A percentile compares a stretch with the other conserved stretches of the same genome.
Evolutionary conservation across 116 monocot species (phyloP).

Genomic region (Zostera marina): DNA sequence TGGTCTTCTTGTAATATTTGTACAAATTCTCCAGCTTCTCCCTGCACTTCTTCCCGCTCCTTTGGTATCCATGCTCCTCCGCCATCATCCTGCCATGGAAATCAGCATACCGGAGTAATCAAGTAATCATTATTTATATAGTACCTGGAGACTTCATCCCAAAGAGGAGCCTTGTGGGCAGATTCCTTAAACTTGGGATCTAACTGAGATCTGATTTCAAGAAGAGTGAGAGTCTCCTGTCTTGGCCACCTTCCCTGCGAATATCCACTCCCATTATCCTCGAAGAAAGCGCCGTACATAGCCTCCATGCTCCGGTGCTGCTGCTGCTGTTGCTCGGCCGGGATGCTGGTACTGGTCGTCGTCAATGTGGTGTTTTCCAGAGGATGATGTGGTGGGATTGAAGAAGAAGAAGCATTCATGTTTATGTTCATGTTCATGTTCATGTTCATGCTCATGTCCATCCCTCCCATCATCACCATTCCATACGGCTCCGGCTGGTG

Average conservation of each 20-base stretch:
- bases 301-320: no score
- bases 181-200: slow-evolving; percentile 47
- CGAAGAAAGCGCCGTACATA: background rate
- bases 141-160: slow-evolving; percentile 80
- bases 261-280: slow-evolving; percentile 3
- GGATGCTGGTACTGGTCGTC: no score
- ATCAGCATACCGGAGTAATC: no score
- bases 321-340: no score
- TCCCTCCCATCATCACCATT: no score
- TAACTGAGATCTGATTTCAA: slow-evolving; percentile 52
- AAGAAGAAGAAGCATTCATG: no score
- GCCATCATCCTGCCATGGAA: slow-evolving; percentile 44
- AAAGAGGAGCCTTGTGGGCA: slow-evolving; percentile 54
- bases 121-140: background rate
- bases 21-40: slow-evolving; percentile 88
- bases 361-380: no score
- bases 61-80: slow-evolving; percentile 60
- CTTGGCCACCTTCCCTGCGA: slow-evolving; percentile 58
- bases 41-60: slow-evolving; percentile 80
- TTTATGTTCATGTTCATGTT: no score
- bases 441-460: no score
- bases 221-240: slow-evolving; percentile 72
- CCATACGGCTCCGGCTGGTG: no score
- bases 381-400: no score
- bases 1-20: slow-evolving; percentile 96